These are phyloP conservation scores for Trichodelitschia bisporula DNA, from an alignment of 495 filamentous ascomycete species.

Conservation along the genomic window DNA sequence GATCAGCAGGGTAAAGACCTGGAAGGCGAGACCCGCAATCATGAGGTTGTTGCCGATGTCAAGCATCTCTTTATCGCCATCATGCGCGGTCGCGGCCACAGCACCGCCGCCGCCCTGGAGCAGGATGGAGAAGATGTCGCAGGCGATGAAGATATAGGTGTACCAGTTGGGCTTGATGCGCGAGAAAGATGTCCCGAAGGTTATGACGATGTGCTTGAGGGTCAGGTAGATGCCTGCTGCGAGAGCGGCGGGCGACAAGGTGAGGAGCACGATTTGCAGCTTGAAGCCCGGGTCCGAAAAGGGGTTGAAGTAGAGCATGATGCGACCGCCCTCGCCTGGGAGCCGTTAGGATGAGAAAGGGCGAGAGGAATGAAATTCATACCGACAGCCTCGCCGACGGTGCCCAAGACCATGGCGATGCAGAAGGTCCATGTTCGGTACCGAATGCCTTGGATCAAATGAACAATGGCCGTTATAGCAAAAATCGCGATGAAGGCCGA, in stretches of 20 bases:
- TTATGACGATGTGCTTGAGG: constrained; percentile 19
- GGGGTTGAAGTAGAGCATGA: constrained; percentile 20
- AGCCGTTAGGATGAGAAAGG: background rate
- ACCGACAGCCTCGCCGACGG: constrained; percentile 19
- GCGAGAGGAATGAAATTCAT: background rate
- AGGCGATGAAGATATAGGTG: constrained; percentile 26
- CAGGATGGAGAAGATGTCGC: constrained; percentile 24
- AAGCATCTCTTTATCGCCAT: constrained; percentile 2
- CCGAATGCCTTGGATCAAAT: constrained; percentile 6
- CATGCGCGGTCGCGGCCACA: constrained; percentile 12
- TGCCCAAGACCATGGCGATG: constrained; percentile 18
- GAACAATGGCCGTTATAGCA: constrained; percentile 1
- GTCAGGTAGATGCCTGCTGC: constrained; percentile 34
- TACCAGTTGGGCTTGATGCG: constrained; percentile 26
- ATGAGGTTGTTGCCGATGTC: constrained; percentile 14
- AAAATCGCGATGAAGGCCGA: constrained; percentile 2
- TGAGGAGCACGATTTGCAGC: constrained; percentile 23
- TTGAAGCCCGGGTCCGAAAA: constrained; percentile 12
- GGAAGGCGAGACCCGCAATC: constrained; percentile 16
- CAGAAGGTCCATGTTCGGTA: constrained; percentile 16
- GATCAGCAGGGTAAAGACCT: constrained; percentile 15
- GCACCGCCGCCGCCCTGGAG: constrained; percentile 29
- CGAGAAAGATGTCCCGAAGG: constrained; percentile 22
- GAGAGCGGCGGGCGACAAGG: constrained; percentile 28
- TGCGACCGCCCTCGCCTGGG: constrained; percentile 16